These are phyloP conservation scores for Goniomonas avonlea DNA, from an alignment of 78 protist species.

Conservation along the genomic window DNA sequence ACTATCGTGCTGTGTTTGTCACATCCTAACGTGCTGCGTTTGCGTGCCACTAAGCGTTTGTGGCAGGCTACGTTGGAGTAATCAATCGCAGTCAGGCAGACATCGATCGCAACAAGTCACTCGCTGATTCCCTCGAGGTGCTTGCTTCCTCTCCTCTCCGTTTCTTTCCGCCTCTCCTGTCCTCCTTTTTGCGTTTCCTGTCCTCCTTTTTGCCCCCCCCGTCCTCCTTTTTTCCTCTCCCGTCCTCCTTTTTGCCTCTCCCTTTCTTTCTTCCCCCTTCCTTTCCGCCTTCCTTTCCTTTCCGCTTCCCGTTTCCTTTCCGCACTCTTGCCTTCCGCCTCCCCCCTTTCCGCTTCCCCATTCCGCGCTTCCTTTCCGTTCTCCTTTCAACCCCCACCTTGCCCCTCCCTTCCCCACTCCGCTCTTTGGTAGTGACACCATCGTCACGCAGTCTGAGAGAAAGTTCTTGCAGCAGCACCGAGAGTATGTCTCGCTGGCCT, in stretches of 20 bases:
- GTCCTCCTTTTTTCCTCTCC: background rate
- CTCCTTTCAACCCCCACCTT: too few species aligned
- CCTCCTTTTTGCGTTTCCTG: background rate
- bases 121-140: background rate
- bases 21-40: too few species aligned
- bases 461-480: too few species aligned
- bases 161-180: too few species aligned
- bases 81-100: background rate
- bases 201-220: too few species aligned
- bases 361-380: background rate
- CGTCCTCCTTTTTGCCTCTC: background rate
- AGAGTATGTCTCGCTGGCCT: too few species aligned
- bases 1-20: too few species aligned
- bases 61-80: constrained; percentile 17
- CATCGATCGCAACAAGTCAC: background rate
- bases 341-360: background rate
- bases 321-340: background rate
- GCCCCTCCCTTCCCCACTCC: background rate
- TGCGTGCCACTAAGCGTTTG: too few species aligned
- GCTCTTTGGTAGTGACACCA: too few species aligned
- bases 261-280: background rate
- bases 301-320: too few species aligned
- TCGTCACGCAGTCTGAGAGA: too few species aligned
- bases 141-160: background rate
- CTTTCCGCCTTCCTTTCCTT: background rate